Evolutionary conservation across 2,329 filamentous ascomycete genomes (phyloP), one percentile per base, ranked within the genome.

Genomic region (Aspergillus arachidicola): DNA sequence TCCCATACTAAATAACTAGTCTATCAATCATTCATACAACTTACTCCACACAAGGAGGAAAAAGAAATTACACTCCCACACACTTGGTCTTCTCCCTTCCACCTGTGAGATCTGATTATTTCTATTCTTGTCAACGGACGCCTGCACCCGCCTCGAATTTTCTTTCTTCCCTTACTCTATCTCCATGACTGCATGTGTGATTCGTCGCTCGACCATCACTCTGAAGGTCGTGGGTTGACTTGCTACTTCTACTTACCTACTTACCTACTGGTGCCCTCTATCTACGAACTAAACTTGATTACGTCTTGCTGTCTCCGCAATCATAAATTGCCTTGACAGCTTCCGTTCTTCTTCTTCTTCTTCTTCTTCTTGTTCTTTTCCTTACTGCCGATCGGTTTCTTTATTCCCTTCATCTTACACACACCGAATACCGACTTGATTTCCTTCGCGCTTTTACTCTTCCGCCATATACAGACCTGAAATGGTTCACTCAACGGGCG

Each of bases 401-500:
- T 55, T 61, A 62, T 58, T 63, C 45, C 51, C 48, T 53, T 30
- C 46, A 21, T 28, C 36, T 38, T 28, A 45, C 43, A 11, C 46
- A 28, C 51, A 23, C 43, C 45, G 3, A 51, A n/a, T 55, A 30
- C 14, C 41, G 12, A 34, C 11, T 10, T 14, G 32, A 14, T 32
- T 34, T 46, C 28, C 32, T 6, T 56, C 43, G 30, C 59, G 21
- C 45, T 45, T 28, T 60, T 26, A 28, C 41, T 30, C 38, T 53
- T 36, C 48, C 38, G 12, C 65, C 66, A 66, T 63, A 64, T 62
- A 36, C 51, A 68, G 64, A 67, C 69, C 69, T 75, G 77, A 76
- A 76, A 80, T 80, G 78, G 77, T 80, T 68, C 74, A 73, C 69
- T 72, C 75, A 69, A 75, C 76, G 61, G 76, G 78, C 64, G 76